Conservation (phyloP, 1,284 basidiomycete genomes). For the Peniophora sp. region DNA sequence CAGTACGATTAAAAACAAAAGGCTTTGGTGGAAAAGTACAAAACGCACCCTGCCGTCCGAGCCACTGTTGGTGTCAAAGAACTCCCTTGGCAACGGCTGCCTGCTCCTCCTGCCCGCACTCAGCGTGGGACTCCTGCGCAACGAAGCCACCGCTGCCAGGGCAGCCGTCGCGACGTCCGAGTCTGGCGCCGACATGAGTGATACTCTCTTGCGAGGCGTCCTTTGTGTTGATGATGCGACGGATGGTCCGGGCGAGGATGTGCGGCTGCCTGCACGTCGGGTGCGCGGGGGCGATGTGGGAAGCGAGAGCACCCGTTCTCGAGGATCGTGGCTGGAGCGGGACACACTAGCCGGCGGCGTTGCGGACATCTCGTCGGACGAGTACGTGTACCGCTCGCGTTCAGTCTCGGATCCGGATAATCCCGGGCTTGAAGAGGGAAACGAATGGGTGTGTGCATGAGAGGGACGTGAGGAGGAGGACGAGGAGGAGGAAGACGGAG, state of each 20-base stretch:
- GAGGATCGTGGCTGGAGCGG: conserved; percentile 21
- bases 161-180: conserved; percentile 44
- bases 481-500: conserved; percentile 21
- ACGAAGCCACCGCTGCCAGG: conserved; percentile 51
- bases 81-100: conserved; percentile 55
- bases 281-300: conserved; percentile 44
- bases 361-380: conserved; percentile 18
- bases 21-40: too few relatives aligned
- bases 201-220: conserved; percentile 36
- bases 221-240: conserved; percentile 12
- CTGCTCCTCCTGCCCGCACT: conserved; percentile 35
- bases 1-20: neutral
- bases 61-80: conserved; percentile 32
- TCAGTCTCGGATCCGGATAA: conserved; percentile 13
- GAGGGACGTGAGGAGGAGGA: conserved; percentile 20
- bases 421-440: conserved; percentile 11
- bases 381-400: conserved; percentile 11
- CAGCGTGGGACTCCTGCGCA: conserved; percentile 36
- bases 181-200: conserved; percentile 20
- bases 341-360: conserved; percentile 12
- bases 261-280: conserved; percentile 16
- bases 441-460: conserved; percentile 21
- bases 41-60: conserved; percentile 37
- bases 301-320: conserved; percentile 41
- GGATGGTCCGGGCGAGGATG: conserved; percentile 28